Percentiles rank a stretch among this genome's conserved stretches.
These are phyloP conservation scores for Craspedostauros australis DNA, from an alignment of 108 stramenopile species.

Conservation along the genomic window DNA sequence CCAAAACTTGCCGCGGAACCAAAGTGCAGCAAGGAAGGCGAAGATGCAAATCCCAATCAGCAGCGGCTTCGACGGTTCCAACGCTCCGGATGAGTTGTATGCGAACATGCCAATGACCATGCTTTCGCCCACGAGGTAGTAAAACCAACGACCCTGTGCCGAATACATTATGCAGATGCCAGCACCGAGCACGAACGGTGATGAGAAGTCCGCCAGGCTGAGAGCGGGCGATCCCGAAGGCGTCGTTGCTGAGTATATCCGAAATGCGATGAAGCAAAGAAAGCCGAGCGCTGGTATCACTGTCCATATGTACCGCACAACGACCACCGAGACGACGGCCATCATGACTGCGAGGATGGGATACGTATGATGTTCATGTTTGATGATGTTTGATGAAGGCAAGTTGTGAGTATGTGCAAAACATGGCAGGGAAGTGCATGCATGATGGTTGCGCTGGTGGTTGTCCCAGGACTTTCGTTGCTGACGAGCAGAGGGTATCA, in stretches of 20 bases:
- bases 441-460: not conserved
- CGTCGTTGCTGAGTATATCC: conserved; percentile 31
- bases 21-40: conserved; percentile 43
- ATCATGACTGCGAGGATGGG: conserved; percentile 35
- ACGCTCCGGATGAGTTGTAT: conserved; percentile 43
- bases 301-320: conserved; percentile 50
- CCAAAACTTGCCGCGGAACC: conserved; percentile 78
- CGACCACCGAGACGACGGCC: conserved; percentile 47
- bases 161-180: conserved; percentile 73
- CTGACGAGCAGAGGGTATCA: no score
- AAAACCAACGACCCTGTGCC: conserved; percentile 10
- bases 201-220: conserved; percentile 26
- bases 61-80: not conserved
- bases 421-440: not conserved
- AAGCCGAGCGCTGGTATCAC: conserved; percentile 44
- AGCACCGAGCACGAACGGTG: conserved; percentile 51
- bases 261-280: conserved; percentile 47
- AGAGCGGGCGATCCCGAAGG: conserved; percentile 1
- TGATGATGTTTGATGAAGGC: no score
- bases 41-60: conserved; percentile 20
- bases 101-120: conserved; percentile 70
- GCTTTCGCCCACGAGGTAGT: conserved; percentile 71
- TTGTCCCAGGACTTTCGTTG: no score
- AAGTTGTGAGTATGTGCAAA: no score
- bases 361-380: no score